phyloP scores from a whole-genome alignment of 495 filamentous ascomycete species.

The Astrothelium macrocarpum region DNA sequence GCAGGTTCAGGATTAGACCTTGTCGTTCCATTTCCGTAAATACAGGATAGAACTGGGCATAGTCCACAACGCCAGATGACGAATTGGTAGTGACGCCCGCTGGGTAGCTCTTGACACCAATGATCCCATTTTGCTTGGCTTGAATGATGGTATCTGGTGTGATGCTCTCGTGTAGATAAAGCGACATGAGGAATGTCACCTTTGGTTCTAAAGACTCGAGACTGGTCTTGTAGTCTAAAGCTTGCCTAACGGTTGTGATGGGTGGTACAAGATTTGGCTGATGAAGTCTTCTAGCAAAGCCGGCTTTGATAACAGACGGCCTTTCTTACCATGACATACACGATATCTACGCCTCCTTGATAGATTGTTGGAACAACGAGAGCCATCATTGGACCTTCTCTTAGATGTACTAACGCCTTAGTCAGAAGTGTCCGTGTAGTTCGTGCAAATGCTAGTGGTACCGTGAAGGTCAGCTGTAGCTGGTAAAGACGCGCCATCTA shows the following conservation, averaged over 20 bases:
- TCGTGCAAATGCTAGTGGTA: background rate
- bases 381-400: constrained; percentile 73
- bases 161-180: constrained; percentile 70
- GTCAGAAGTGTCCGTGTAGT: background rate
- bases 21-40: constrained; percentile 70
- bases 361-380: constrained; percentile 68
- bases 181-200: constrained; percentile 78
- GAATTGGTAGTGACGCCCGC: constrained; percentile 76
- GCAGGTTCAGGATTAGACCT: constrained; percentile 53
- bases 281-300: constrained; percentile 31
- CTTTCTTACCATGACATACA: constrained; percentile 64
- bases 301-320: background rate
- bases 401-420: constrained; percentile 40
- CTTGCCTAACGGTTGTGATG: constrained; percentile 61
- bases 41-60: constrained; percentile 61
- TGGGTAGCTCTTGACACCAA: constrained; percentile 50
- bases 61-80: constrained; percentile 65
- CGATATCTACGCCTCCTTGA: constrained; percentile 65
- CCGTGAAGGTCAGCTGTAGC: constrained; percentile 38
- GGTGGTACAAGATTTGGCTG: constrained; percentile 66
- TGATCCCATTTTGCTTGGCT: constrained; percentile 55
- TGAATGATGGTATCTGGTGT: constrained; percentile 70
- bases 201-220: constrained; percentile 59
- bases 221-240: constrained; percentile 61
- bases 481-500: constrained; percentile 21